Base-by-base conservation (phyloP, 768 basidiomycete species). In the Pholiota microspora region DNA sequence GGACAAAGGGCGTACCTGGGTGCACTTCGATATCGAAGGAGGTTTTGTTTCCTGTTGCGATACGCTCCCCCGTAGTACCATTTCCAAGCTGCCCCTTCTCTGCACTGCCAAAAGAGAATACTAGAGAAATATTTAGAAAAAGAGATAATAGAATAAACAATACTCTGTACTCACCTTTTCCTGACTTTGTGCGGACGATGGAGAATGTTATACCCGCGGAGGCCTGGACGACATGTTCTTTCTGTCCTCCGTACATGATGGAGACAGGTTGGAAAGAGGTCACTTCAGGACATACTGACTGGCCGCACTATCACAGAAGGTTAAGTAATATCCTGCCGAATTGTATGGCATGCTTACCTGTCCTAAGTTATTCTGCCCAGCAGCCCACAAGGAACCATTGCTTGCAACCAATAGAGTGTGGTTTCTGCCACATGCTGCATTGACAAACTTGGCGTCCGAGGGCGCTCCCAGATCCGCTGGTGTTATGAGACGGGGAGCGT, bases 51-150 rank as follows among this genome's bases (percentile, higher is more conserved):
- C 89, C 90, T 1, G 89, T 88, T 7, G 86, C 82, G 54, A 96
- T 91, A 31, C 92, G 83, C 69, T 96, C 94, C n/a, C 95, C 93
- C 0, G 93, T 95, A 59, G 84, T 84, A 15, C 95, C 96, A 67
- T 93, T 95, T 0, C 94, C 96, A 0, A 98, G 76, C 60, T 97
- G 95, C 1, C 96, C 96, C 55, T 92, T 86, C 70, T 97, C 94
- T 18, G 86, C 92, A 48, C 91, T 94, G 29, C 96, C 96, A 59
- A 94, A 88, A 1, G 92, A 80, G 63, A 88, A 98, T 2, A 96
- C 92, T 89, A 61, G 46, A 31, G 38, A 12, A 21, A n/a, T 4
- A 36, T 31, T 45, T 45, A 45, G 57, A 47, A 21, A 24, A 28
- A 45, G 34, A 45, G 35, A 57, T 23, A 49, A 25, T n/a, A 24